Evolutionary conservation across 106 monocot species (phyloP).

Genomic region (Triglochin maritima): DNA sequence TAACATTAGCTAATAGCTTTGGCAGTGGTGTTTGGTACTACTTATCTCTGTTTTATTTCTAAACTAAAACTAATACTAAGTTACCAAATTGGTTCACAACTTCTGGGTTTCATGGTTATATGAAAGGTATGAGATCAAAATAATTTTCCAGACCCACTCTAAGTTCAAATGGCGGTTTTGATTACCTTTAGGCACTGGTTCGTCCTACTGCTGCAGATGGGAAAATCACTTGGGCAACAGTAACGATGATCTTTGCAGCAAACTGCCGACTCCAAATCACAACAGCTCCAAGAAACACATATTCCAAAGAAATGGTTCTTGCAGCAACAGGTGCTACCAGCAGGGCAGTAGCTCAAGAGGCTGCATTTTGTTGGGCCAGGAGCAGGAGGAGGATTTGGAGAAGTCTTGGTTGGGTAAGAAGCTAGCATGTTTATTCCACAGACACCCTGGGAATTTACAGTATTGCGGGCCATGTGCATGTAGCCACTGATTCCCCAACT

Average conservation of each 20-base stretch:
- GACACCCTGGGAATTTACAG: conserved; percentile 43
- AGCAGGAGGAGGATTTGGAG: conserved; percentile 74
- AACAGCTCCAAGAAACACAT: conserved; percentile 90
- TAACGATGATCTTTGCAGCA: conserved; percentile 72
- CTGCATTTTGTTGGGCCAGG: conserved; percentile 84
- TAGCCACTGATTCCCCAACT: conserved; percentile 93
- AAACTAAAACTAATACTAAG: no score
- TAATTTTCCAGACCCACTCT: no score
- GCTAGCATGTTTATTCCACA: conserved; percentile 90
- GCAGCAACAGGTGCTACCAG: conserved; percentile 84
- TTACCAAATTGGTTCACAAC: neutral
- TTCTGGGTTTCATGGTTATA: neutral
- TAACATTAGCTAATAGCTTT: no score
- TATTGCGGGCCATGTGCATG: conserved; percentile 73
- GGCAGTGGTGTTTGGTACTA: no score
- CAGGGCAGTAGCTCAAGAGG: conserved; percentile 50
- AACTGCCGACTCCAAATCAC: conserved; percentile 71
- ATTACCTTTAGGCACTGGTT: conserved; percentile 82
- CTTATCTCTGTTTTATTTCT: no score
- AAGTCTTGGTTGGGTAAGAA: conserved; percentile 78
- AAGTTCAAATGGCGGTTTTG: no score
- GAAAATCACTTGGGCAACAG: conserved; percentile 84
- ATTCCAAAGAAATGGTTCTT: conserved; percentile 48
- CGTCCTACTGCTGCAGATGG: conserved; percentile 44
- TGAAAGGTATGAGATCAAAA: no score